Evolutionary conservation across 169 alveolate species (phyloP), one percentile per base, ranked within the genome.

Genomic region (Eimeria acervulina): DNA sequence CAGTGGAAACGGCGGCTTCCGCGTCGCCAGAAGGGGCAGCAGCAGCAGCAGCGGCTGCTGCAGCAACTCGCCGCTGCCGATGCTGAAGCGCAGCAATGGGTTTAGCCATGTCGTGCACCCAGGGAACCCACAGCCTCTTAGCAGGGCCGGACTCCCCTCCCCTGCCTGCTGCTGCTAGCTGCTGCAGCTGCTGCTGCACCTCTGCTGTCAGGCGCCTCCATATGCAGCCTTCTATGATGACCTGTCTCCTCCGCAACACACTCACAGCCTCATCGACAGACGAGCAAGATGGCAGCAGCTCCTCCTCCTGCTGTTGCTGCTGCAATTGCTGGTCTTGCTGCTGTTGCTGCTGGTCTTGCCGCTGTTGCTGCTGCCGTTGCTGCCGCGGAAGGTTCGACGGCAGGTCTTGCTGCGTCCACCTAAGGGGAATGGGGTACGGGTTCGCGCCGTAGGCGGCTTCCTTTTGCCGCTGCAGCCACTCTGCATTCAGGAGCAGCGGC

Each of bases 171-270:
- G 72, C 95, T 23, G 76, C 80, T 28, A 94, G 68, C 78, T 95
- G 95, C 93, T 88, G 94, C 89, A 85, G 90, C 78, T 47, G 61
- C 47, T 51, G 76, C 59, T 78, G 81, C 84, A 76, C 93, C 61
- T 80, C 95, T 44, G 61, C 96, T 10, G 81, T 42, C 81, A 87
- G 76, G 7, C 94, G 94, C 33, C 36, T 52, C 94, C 94, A 95
- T 59, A 88, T 78, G 47, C 95, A 81, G 4, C 96, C 80, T 72
- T 95, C 96, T 33, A 95, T 66, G 13, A 95, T 95, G 23, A 87
- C 91, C 28, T 95, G 96, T 26, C 96, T 42, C 87, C 91, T 63
- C 87, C 72, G 94, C 52, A 95, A 72, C 21, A 95, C 78, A 44
- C 90, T 42, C 55, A 26, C 21, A 59, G 92, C 36, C 96, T 95